Conservation (phyloP, 768 basidiomycete species). For the Amylocystis lapponica region DNA sequence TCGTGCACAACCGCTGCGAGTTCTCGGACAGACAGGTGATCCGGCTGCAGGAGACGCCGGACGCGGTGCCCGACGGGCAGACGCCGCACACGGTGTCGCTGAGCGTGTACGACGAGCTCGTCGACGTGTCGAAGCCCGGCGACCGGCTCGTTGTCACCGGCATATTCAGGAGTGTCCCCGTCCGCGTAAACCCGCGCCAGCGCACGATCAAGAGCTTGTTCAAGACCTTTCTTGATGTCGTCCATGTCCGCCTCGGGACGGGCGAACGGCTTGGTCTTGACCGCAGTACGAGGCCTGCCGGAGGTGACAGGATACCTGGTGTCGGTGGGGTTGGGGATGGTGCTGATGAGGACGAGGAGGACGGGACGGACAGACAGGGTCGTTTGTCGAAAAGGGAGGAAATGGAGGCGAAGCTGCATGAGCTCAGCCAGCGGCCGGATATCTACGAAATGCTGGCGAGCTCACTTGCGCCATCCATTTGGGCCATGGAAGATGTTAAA, state of each 20-base stretch:
- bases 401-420: constrained; percentile 71
- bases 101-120: constrained; percentile 97
- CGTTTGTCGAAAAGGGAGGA: constrained; percentile 50
- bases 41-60: constrained; percentile 94
- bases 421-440: constrained; percentile 69
- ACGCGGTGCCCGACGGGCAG: constrained; percentile 96
- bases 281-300: constrained; percentile 65
- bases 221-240: constrained; percentile 96
- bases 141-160: constrained; percentile 88
- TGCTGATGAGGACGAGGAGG: constrained; percentile 55
- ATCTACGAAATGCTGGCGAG: constrained; percentile 82
- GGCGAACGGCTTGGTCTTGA: constrained; percentile 67
- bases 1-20: constrained; percentile 95
- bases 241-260: constrained; percentile 78
- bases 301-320: constrained; percentile 63
- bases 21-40: constrained; percentile 96
- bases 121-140: constrained; percentile 94
- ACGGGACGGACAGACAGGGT: constrained; percentile 33
- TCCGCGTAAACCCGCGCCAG: constrained; percentile 91
- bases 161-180: constrained; percentile 92
- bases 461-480: constrained; percentile 91
- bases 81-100: constrained; percentile 96
- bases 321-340: constrained; percentile 63
- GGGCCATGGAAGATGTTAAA: constrained; percentile 99
- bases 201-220: constrained; percentile 91